These are phyloP conservation scores for Leccinellum albellum DNA, from an alignment of 768 basidiomycete genomes.

Conservation along the genomic window DNA sequence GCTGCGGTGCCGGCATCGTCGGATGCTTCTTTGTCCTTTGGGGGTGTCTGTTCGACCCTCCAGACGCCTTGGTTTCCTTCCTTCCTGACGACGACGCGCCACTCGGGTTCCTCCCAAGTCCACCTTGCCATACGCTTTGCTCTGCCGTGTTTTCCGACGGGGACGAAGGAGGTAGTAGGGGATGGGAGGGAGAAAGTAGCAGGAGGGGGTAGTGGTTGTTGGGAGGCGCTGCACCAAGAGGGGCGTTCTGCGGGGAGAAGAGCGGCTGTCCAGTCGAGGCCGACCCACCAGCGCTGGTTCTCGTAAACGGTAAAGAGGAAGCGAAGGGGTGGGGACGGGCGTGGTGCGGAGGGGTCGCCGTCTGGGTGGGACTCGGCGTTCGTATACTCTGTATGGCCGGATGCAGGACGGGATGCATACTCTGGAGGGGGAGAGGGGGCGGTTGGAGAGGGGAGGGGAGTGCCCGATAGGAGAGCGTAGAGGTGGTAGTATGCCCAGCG, in stretches of 20 bases:
- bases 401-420: conserved; percentile 24
- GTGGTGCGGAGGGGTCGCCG: conserved; percentile 13
- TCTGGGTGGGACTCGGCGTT: conserved; percentile 13
- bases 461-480: conserved; percentile 52
- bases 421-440: conserved; percentile 31
- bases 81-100: conserved; percentile 66
- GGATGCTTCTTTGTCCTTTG: conserved; percentile 37
- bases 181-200: conserved; percentile 65
- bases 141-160: conserved; percentile 43
- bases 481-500: conserved; percentile 57
- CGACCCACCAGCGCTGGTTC: conserved; percentile 98
- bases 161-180: conserved; percentile 53
- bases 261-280: conserved; percentile 92
- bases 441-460: conserved; percentile 43
- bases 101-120: conserved; percentile 90
- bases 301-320: conserved; percentile 91
- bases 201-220: conserved; percentile 65
- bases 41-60: conserved; percentile 61
- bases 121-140: conserved; percentile 76
- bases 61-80: conserved; percentile 50
- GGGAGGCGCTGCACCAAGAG: conserved; percentile 68
- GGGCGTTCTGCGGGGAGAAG: conserved; percentile 87
- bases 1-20: conserved; percentile 42
- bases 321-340: conserved; percentile 40
- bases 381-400: conserved; percentile 18